Conservation (phyloP, 768 basidiomycete species). For the Suillus ampliporus region DNA sequence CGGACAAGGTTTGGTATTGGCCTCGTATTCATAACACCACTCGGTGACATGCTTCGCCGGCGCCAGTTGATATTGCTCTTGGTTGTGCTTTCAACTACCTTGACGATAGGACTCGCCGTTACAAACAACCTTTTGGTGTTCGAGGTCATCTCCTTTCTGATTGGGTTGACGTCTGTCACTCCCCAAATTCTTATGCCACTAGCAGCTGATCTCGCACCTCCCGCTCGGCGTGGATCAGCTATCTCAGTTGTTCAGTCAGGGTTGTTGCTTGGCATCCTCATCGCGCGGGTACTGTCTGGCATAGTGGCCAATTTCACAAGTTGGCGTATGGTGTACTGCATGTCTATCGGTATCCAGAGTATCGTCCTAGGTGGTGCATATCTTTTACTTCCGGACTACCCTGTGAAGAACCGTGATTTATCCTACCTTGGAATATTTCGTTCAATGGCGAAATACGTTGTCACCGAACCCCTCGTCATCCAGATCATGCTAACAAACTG, state of each 20-base stretch:
- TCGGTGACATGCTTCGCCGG: conserved; percentile 52
- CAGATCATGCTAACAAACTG: conserved; percentile 37
- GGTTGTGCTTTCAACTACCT: conserved; percentile 35
- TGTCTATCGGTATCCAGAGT: conserved; percentile 43
- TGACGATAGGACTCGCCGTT: conserved; percentile 48
- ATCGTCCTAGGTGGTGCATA: conserved; percentile 37
- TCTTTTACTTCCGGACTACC: conserved; percentile 46
- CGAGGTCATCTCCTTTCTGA: conserved; percentile 41
- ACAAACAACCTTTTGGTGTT: conserved; percentile 39
- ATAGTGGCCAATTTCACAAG: conserved; percentile 46
- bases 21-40: conserved; percentile 49
- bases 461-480: conserved; percentile 49
- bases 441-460: conserved; percentile 45
- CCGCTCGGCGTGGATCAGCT: conserved; percentile 24
- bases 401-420: conserved; percentile 43
- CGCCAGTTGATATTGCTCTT: conserved; percentile 46
- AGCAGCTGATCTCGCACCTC: conserved; percentile 49
- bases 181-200: conserved; percentile 48
- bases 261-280: conserved; percentile 34
- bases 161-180: conserved; percentile 46
- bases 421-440: conserved; percentile 41
- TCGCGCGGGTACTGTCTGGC: conserved; percentile 41
- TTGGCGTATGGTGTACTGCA: conserved; percentile 49
- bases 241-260: conserved; percentile 41
- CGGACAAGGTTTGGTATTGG: conserved; percentile 28